phyloP scores from a whole-genome alignment of 1,284 basidiomycete genomes.

The Exobasidium cylindrosporum region DNA sequence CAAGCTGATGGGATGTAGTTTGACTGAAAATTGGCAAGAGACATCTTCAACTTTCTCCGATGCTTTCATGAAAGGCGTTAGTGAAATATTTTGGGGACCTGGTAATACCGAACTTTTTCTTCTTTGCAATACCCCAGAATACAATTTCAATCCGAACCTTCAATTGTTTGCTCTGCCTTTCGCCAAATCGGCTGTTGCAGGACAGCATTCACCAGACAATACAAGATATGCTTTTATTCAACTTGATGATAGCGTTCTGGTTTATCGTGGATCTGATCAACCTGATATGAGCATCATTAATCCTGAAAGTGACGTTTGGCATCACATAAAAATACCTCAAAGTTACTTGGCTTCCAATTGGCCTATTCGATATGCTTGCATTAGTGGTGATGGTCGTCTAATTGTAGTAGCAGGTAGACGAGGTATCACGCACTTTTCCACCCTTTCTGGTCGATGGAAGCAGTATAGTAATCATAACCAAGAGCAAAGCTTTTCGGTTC shows the following conservation, averaged over 20 bases:
- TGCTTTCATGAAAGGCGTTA: conserved; percentile 76
- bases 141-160: conserved; percentile 28
- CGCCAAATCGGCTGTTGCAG: conserved; percentile 87
- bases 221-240: conserved; percentile 91
- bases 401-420: conserved; percentile 89
- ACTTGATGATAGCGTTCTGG: conserved; percentile 85
- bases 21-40: conserved; percentile 69
- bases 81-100: conserved; percentile 50
- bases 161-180: conserved; percentile 85
- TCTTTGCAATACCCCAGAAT: conserved; percentile 14
- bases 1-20: conserved; percentile 70
- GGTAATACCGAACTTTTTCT: conserved; percentile 43
- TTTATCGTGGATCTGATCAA: conserved; percentile 96
- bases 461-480: conserved; percentile 78
- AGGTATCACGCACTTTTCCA: conserved; percentile 90
- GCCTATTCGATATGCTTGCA: conserved; percentile 88
- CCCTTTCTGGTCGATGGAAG: conserved; percentile 92
- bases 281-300: conserved; percentile 98
- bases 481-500: conserved; percentile 81
- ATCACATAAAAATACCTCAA: conserved; percentile 66
- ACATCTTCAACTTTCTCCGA: conserved; percentile 62
- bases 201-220: conserved; percentile 88
- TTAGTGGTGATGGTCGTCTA: conserved; percentile 84
- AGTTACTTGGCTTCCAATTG: conserved; percentile 85
- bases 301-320: conserved; percentile 85